These are phyloP conservation scores for Oldenlandia corymbosa DNA, from an alignment of 257 asterid species.

Conservation along the genomic window DNA sequence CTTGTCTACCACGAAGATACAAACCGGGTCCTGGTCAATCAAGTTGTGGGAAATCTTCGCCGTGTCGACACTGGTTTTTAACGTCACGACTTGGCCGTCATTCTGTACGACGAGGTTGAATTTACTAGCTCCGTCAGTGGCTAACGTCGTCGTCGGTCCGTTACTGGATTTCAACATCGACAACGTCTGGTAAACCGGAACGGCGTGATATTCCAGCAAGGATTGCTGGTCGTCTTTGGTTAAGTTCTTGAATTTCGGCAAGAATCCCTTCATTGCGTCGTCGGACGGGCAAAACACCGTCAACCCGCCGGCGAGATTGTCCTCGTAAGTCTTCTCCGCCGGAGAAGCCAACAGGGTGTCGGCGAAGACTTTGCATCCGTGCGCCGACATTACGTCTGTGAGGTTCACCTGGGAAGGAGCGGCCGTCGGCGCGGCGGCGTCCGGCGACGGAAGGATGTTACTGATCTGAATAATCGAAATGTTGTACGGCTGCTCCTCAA, in stretches of 20 bases:
- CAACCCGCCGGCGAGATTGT: conserved; percentile 46
- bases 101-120: conserved; percentile 45
- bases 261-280: conserved; percentile 53
- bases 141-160: conserved; percentile 45
- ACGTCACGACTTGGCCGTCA: conserved; percentile 49
- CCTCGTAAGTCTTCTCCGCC: conserved; percentile 46
- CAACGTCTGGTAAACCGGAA: conserved; percentile 42
- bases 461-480: conserved; percentile 70
- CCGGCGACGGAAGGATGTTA: conserved; percentile 37
- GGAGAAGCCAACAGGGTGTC: conserved; percentile 44
- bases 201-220: conserved; percentile 45
- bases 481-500: conserved; percentile 47
- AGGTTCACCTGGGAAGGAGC: conserved; percentile 45
- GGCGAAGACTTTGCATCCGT: conserved; percentile 71
- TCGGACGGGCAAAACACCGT: conserved; percentile 72
- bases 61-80: conserved; percentile 39
- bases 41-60: conserved; percentile 45
- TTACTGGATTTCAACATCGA: conserved; percentile 46
- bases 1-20: conserved; percentile 37
- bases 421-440: conserved; percentile 70
- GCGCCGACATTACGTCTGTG: conserved; percentile 54
- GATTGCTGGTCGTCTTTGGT: conserved; percentile 37
- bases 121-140: conserved; percentile 49
- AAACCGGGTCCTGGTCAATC: conserved; percentile 45
- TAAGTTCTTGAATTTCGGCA: conserved; percentile 50